These are phyloP conservation scores for Pleurotus cornucopiae DNA, from an alignment of 768 basidiomycete genomes.

Conservation along the genomic window DNA sequence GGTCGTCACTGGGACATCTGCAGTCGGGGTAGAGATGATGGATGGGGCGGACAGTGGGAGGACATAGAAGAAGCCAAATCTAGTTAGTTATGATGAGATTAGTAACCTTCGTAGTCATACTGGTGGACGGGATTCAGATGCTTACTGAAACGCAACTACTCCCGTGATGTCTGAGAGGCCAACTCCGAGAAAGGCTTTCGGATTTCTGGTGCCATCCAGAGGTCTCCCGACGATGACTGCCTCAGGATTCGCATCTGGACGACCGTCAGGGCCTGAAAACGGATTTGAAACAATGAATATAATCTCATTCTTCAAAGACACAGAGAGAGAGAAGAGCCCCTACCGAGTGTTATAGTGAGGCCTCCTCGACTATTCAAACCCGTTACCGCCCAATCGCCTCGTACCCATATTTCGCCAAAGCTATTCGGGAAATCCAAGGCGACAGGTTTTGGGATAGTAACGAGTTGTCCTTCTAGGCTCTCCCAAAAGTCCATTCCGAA, in stretches of 20 bases:
- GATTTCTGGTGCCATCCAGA: slow-evolving; percentile 51
- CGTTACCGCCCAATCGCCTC: slow-evolving; percentile 51
- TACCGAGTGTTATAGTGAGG: slow-evolving; percentile 39
- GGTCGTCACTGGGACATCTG: slow-evolving; percentile 31
- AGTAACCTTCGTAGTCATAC: not conserved
- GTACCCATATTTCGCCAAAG: slow-evolving; percentile 56
- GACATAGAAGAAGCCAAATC: slow-evolving; percentile 52
- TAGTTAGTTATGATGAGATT: slow-evolving; percentile 6
- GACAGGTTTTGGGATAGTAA: slow-evolving; percentile 44
- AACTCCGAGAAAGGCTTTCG: slow-evolving; percentile 41
- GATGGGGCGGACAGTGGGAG: slow-evolving; percentile 52
- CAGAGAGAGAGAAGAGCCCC: not conserved
- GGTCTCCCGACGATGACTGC: slow-evolving; percentile 49
- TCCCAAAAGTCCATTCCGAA: slow-evolving; percentile 65
- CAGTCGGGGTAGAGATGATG: slow-evolving; percentile 33
- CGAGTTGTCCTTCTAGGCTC: slow-evolving; percentile 54
- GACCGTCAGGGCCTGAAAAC: not conserved
- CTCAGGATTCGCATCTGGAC: not conserved
- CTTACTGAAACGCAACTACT: slow-evolving; percentile 49
- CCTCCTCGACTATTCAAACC: slow-evolving; percentile 57
- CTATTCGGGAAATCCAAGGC: slow-evolving; percentile 46
- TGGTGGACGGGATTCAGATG: slow-evolving; percentile 2
- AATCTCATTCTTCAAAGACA: not conserved
- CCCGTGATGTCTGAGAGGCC: slow-evolving; percentile 48
- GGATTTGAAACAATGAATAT: not conserved